Percentiles rank a stretch among this genome's conserved stretches.
These are phyloP conservation scores for Parafenestella ontariensis DNA, from an alignment of 2,329 filamentous ascomycete genomes.

Conservation along the genomic window DNA sequence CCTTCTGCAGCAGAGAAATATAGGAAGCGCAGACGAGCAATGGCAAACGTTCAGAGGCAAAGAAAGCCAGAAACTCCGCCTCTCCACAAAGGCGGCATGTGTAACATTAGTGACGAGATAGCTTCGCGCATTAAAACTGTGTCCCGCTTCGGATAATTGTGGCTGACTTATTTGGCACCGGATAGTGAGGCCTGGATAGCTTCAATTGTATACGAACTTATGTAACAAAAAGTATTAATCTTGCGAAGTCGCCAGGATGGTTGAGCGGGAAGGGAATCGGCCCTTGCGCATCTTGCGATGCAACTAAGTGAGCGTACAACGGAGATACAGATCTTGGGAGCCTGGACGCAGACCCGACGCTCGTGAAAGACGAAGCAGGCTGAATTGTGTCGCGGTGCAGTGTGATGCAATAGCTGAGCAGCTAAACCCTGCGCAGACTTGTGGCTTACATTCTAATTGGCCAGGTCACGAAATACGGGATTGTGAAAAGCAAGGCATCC, in stretches of 20 bases:
- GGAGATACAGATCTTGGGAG: too few species aligned
- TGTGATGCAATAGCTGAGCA: constrained; percentile 10
- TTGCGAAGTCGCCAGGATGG: too few species aligned
- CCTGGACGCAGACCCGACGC: neutral
- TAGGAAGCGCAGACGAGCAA: neutral
- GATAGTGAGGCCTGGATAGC: too few species aligned
- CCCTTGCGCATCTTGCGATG: too few species aligned
- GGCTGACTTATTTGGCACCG: too few species aligned
- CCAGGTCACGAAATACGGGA: neutral
- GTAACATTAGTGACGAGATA: neutral
- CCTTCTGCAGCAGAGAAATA: neutral
- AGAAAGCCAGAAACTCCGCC: neutral
- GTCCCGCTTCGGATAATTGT: too few species aligned
- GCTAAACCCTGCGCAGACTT: neutral
- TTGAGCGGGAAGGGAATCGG: too few species aligned
- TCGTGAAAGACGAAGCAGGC: neutral
- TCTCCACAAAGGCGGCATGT: neutral
- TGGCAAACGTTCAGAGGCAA: neutral
- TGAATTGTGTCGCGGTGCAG: neutral
- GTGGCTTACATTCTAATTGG: neutral
- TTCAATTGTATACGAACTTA: too few species aligned
- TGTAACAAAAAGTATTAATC: too few species aligned
- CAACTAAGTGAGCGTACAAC: too few species aligned
- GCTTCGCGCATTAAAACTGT: too few species aligned
- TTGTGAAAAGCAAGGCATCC: constrained; percentile 7